Conservation (phyloP, 371 early-diverging fungal species). For the Smittium mucronatum region DNA sequence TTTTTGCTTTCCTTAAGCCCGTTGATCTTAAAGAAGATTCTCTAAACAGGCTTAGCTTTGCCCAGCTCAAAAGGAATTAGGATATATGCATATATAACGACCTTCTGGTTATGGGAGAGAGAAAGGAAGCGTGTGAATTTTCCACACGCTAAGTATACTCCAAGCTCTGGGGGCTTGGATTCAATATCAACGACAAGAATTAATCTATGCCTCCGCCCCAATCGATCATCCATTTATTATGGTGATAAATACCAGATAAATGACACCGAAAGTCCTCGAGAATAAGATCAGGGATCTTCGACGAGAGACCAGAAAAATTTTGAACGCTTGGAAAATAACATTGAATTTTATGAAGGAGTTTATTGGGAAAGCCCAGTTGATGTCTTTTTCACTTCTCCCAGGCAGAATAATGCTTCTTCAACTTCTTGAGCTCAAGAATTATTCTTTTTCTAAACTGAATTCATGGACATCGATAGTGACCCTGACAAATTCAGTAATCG, state of each 20-base stretch:
- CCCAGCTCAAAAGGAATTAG: constrained; percentile 24
- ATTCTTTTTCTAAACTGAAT: not conserved
- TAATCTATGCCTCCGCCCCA: constrained; percentile 27
- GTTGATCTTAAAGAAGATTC: constrained; percentile 32
- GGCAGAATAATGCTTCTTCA: not conserved
- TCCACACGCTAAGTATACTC: constrained; percentile 18
- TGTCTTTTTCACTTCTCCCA: not conserved
- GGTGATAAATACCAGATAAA: constrained; percentile 23
- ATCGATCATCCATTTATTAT: constrained; percentile 30
- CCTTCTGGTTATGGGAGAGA: too few species aligned
- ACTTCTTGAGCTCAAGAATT: not conserved
- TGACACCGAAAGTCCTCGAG: not conserved
- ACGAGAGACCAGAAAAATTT: not conserved
- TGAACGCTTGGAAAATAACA: not conserved
- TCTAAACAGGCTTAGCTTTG: constrained; percentile 26
- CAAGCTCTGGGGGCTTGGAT: constrained; percentile 23
- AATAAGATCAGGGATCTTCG: not conserved
- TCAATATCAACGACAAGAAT: constrained; percentile 20
- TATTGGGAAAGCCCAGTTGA: constrained; percentile 11
- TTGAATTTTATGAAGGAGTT: constrained; percentile 8
- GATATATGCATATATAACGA: too few species aligned
- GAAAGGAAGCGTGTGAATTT: too few species aligned
- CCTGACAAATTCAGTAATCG: constrained; percentile 6
- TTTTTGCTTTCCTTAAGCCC: constrained; percentile 38
- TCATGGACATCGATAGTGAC: not conserved